These are phyloP conservation scores for Escallonia rubra DNA, from an alignment of 129 eudicot genomes.

Conservation along the genomic window DNA sequence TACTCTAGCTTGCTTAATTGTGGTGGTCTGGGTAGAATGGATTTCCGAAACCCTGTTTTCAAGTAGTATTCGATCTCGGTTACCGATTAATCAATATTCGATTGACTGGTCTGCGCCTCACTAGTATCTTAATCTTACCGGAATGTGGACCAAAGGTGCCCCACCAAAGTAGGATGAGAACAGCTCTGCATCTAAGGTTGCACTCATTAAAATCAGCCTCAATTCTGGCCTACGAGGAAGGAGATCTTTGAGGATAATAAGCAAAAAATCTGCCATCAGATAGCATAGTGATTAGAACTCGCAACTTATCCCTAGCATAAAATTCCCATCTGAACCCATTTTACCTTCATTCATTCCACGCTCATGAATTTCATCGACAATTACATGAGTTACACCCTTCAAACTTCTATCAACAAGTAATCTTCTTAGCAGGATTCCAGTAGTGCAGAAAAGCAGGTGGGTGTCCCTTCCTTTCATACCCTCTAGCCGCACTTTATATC, in stretches of 20 bases:
- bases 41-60: too few species aligned
- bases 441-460: conserved; percentile 88
- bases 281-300: conserved; percentile 11
- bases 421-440: conserved; percentile 87
- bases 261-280: conserved; percentile 73
- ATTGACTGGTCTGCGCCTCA: not conserved
- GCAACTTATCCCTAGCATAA: conserved; percentile 4
- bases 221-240: conserved; percentile 92
- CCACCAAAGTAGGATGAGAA: conserved; percentile 92
- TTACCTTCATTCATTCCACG: conserved; percentile 99
- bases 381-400: conserved; percentile 88
- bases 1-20: too few species aligned
- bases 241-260: conserved; percentile 82
- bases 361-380: conserved; percentile 97
- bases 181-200: conserved; percentile 90
- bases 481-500: conserved; percentile 93
- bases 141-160: conserved; percentile 74
- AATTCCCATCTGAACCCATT: not conserved
- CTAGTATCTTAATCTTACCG: conserved; percentile 36
- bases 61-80: too few species aligned
- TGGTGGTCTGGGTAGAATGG: too few species aligned
- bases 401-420: conserved; percentile 70
- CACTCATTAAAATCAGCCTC: conserved; percentile 94
- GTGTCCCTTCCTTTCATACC: conserved; percentile 97
- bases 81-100: too few species aligned